These are phyloP conservation scores for Naematelia aurantialba DNA, from an alignment of 768 basidiomycete species.

Conservation along the genomic window DNA sequence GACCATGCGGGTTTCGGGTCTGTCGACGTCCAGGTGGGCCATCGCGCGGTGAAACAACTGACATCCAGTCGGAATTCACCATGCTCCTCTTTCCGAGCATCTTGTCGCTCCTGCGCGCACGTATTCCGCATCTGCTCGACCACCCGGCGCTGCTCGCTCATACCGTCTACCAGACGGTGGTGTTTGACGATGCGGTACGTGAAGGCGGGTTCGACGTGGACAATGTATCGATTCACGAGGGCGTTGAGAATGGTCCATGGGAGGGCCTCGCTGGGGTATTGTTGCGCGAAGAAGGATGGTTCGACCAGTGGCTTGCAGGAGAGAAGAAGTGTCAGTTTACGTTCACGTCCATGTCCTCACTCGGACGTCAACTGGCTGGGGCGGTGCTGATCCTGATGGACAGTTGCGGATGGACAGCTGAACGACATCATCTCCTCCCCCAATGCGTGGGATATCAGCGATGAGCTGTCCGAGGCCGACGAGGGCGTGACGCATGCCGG, in stretches of 20 bases:
- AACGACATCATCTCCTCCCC: constrained; percentile 71
- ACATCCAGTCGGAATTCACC: constrained; percentile 72
- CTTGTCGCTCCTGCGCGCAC: constrained; percentile 67
- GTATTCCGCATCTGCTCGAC: constrained; percentile 67
- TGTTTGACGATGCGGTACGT: constrained; percentile 74
- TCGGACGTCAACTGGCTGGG: background rate
- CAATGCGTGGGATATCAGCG: constrained; percentile 81
- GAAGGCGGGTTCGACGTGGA: constrained; percentile 69
- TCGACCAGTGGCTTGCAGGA: constrained; percentile 80
- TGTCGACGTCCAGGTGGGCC: constrained; percentile 71
- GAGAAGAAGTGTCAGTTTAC: constrained; percentile 74
- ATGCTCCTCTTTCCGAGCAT: constrained; percentile 72
- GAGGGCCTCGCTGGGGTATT: constrained; percentile 77
- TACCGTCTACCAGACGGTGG: constrained; percentile 85
- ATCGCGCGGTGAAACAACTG: background rate
- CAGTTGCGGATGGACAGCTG: constrained; percentile 86
- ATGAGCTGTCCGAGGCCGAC: constrained; percentile 59
- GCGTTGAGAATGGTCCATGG: constrained; percentile 54
- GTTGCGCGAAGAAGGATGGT: constrained; percentile 81
- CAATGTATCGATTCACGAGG: constrained; percentile 38
- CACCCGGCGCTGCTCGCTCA: constrained; percentile 86
- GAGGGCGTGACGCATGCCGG: constrained; percentile 51
- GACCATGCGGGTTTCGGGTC: constrained; percentile 60
- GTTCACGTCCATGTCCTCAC: background rate
- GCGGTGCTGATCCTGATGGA: background rate